Evolutionary conservation across 768 basidiomycete species (phyloP).

Genomic region (Gautieria morchelliformis): DNA sequence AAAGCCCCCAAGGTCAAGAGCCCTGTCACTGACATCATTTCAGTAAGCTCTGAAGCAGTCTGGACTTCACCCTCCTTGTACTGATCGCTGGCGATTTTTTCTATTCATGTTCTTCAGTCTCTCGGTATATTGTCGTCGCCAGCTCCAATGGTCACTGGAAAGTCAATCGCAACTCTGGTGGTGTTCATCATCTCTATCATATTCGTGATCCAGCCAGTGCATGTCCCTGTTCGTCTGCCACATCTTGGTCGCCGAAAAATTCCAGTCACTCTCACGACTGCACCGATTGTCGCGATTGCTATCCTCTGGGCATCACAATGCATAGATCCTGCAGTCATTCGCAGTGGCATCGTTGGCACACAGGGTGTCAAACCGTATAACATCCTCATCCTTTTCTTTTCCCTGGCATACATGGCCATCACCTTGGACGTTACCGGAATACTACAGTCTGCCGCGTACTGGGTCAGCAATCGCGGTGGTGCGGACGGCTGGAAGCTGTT

Average conservation of each 20-base stretch:
- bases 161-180: slow-evolving; percentile 39
- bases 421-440: slow-evolving; percentile 86
- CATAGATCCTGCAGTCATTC: slow-evolving; percentile 40
- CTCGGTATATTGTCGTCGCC: no score
- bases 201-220: slow-evolving; percentile 39
- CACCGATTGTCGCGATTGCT: slow-evolving; percentile 42
- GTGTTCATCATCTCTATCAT: slow-evolving; percentile 44
- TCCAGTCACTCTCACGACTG: slow-evolving; percentile 41
- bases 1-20: no score
- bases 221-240: slow-evolving; percentile 26
- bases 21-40: no score
- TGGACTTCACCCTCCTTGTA: no score
- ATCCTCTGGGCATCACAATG: slow-evolving; percentile 50
- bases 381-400: slow-evolving; percentile 87
- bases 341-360: slow-evolving; percentile 69
- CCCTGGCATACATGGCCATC: slow-evolving; percentile 83
- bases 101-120: no score
- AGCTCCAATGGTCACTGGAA: slow-evolving; percentile 32
- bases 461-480: slow-evolving; percentile 77
- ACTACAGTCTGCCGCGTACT: slow-evolving; percentile 79
- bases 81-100: no score
- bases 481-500: slow-evolving; percentile 63
- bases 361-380: slow-evolving; percentile 84
- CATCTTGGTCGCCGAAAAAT: slow-evolving; percentile 24
- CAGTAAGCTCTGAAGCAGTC: no score